Base-by-base conservation (phyloP, 169 alveolate genomes). In the Eimeria maxima region DNA sequence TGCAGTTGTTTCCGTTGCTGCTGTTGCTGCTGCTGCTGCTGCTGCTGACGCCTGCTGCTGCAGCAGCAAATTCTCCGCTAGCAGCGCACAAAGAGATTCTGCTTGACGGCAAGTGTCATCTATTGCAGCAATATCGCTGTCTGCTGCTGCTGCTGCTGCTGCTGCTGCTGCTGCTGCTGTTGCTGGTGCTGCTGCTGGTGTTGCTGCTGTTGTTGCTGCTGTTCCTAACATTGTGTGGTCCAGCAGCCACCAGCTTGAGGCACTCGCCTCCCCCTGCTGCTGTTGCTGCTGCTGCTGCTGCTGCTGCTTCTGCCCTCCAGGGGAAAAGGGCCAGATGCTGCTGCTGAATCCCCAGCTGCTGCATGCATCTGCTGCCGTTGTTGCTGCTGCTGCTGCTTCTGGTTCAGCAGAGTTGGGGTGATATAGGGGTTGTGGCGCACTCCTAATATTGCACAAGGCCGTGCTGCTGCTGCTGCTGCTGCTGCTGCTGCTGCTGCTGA, bases 211-310 rank as follows among this genome's bases (percentile, higher is more conserved):
- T 53, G 60, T 14, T 53, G 60, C 16, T 53, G 60, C 16, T 53
- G 60, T 14, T 53, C 20, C 60, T 53, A 14, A 11, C 60, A 14
- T 14, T 53, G 42, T 4, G 38, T 44, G 84, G 20, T 29, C 84
- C 47, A 16, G 16, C 84, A n/a, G 84, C 84, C 84, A 73, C 27
- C n/a, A 16, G 11, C 18, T 38, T 83, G 18, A 18, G 10, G 24
- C 20, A n/a, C 22, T 60, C 24, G 33, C 45, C 47, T 22, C 89
- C 38, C 63, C 65, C 27, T 38, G 67, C 57, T 78, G 89, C 88
- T n/a, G n/a, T n/a, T 44, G 83, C 83, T 38, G 55, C 83, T 14
- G 50, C 45, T 73, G 27, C 84, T 78, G 89, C 89, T 78, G 89
- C 65, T 45, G 67, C 67, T 78, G 20, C 67, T 44, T 60, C 89